phyloP scores from a whole-genome alignment of 371 early-diverging fungal genomes.

The Syncephalastrum contaminatum region DNA sequence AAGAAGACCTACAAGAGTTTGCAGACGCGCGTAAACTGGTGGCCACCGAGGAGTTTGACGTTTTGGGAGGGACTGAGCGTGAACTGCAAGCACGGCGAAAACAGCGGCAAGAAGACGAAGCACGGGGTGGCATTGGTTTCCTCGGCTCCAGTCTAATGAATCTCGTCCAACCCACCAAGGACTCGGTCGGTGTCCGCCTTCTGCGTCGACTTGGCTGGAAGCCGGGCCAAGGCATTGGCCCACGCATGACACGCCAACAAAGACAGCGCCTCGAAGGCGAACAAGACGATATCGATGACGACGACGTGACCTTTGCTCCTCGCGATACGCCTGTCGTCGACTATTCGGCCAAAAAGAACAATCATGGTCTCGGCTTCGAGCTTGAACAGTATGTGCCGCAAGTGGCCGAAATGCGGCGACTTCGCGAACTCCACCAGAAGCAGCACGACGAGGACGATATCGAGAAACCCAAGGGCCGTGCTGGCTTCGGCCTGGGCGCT shows the following conservation, averaged over 20 bases:
- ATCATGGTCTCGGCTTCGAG: slow-evolving; percentile 72
- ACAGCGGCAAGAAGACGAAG: slow-evolving; percentile 39
- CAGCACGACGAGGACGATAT: slow-evolving; percentile 11
- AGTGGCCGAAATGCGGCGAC: slow-evolving; percentile 51
- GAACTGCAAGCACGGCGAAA: slow-evolving; percentile 55
- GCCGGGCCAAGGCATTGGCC: slow-evolving; percentile 84
- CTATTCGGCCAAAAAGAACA: slow-evolving; percentile 58
- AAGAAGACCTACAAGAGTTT: slow-evolving; percentile 78
- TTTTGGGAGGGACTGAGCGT: slow-evolving; percentile 61
- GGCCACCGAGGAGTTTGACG: slow-evolving; percentile 71
- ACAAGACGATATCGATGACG: slow-evolving; percentile 29
- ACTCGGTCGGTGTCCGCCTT: slow-evolving; percentile 58
- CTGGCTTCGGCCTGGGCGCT: slow-evolving; percentile 43
- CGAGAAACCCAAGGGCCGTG: slow-evolving; percentile 13
- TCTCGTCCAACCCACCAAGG: slow-evolving; percentile 66
- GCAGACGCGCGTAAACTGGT: slow-evolving; percentile 50
- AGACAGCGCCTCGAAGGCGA: slow-evolving; percentile 9
- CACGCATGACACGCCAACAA: slow-evolving; percentile 39
- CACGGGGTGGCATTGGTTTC: slow-evolving; percentile 29
- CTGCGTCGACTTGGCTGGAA: slow-evolving; percentile 83
- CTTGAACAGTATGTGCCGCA: slow-evolving; percentile 65
- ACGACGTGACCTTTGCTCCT: slow-evolving; percentile 68
- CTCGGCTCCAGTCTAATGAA: slow-evolving; percentile 29
- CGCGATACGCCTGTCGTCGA: slow-evolving; percentile 63
- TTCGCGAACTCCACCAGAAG: slow-evolving; percentile 23